A percentile compares a stretch with the other conserved stretches of the same genome.
Conservation (phyloP, 805 yeast genomes). For the Candida corydali region DNA sequence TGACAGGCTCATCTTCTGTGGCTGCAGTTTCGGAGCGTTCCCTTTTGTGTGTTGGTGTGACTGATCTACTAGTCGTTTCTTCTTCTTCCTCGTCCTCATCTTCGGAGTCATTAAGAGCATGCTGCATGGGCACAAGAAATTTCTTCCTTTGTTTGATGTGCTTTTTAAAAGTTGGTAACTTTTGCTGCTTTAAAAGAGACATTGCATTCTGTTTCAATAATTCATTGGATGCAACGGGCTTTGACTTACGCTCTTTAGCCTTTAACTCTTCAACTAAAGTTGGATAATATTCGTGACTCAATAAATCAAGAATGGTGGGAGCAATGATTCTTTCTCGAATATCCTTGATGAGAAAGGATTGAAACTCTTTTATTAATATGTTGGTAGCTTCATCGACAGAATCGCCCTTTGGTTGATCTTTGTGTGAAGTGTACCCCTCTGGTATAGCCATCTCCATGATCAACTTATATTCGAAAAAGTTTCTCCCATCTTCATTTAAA, state of each 20-base stretch:
- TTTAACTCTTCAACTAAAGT: conserved; percentile 35
- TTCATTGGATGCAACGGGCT: conserved; percentile 12
- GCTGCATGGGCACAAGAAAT: conserved; percentile 47
- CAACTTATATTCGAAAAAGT: conserved; percentile 44
- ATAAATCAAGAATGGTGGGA: conserved; percentile 57
- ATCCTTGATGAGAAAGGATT: conserved; percentile 61
- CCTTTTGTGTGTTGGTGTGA: conserved; percentile 33
- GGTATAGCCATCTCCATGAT: conserved; percentile 59
- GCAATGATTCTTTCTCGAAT: conserved; percentile 70
- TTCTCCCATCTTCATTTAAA: conserved; percentile 54
- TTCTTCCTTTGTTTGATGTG: conserved; percentile 24
- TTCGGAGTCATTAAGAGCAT: conserved; percentile 43
- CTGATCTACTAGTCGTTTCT: conserved; percentile 33
- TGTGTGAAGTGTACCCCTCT: conserved; percentile 28
- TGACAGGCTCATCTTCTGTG: conserved; percentile 17
- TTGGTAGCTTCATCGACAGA: conserved; percentile 57
- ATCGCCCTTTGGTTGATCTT: conserved; percentile 17
- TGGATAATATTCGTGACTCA: conserved; percentile 59
- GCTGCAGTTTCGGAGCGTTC: conserved; percentile 24
- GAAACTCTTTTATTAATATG: conserved; percentile 59
- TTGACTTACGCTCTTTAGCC: conserved; percentile 19
- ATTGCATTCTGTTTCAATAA: conserved; percentile 23
- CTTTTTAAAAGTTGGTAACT: conserved; percentile 34
- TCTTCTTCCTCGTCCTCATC: conserved; percentile 35
- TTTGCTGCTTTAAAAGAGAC: conserved; percentile 19